phyloP scores from a whole-genome alignment of 179 eudicot species.

The Patellifolia procumbens region DNA sequence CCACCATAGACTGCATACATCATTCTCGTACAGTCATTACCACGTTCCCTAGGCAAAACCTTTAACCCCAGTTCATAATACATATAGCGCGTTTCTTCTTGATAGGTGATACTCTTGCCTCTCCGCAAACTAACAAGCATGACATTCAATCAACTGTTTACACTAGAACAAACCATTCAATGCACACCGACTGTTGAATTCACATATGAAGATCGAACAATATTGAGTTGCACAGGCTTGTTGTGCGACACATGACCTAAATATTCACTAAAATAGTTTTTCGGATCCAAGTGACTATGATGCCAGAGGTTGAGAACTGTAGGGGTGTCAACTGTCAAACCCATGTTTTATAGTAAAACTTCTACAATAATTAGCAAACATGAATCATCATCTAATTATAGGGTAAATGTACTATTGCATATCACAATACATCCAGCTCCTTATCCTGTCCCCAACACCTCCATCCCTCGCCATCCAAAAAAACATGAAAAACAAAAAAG shows the following conservation, averaged over 20 bases:
- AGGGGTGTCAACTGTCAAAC: too few species aligned
- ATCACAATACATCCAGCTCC: constrained; percentile 1
- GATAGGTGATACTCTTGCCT: background rate
- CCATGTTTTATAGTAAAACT: background rate
- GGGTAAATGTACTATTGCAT: background rate
- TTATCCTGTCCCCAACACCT: background rate
- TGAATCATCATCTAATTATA: background rate
- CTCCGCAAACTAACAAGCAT: background rate
- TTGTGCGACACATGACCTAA: background rate
- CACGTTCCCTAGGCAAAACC: background rate
- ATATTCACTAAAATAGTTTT: background rate
- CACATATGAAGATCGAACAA: background rate
- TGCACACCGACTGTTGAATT: background rate
- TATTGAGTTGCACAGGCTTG: background rate
- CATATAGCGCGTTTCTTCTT: background rate
- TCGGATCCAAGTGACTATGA: background rate
- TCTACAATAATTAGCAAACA: background rate
- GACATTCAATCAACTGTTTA: background rate
- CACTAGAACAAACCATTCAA: background rate
- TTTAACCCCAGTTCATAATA: background rate
- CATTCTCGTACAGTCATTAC: background rate
- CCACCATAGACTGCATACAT: too few species aligned
- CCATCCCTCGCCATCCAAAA: background rate
- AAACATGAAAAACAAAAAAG: background rate
- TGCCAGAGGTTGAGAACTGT: background rate